These are phyloP conservation scores for Colletotrichum shisoi DNA, from an alignment of 2,329 filamentous ascomycete genomes.

Conservation along the genomic window DNA sequence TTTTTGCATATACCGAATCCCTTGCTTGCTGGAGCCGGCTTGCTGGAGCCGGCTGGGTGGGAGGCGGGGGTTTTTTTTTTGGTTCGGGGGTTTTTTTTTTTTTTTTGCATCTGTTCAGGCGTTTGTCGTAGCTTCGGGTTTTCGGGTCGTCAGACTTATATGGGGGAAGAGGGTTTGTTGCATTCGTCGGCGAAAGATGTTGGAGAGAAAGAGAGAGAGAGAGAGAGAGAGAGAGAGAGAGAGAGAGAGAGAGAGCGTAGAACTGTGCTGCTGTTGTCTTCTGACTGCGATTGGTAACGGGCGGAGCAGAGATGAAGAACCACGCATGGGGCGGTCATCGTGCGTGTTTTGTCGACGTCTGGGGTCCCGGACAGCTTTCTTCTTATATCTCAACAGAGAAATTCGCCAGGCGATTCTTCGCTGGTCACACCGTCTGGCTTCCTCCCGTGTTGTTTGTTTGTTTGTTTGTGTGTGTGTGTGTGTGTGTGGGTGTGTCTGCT, in stretches of 20 bases:
- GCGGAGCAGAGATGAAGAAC: not conserved
- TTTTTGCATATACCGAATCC: slow-evolving; percentile 29
- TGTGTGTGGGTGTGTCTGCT: not conserved
- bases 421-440: slow-evolving; percentile 9
- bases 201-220: slow-evolving; percentile 10
- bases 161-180: not conserved
- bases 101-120: slow-evolving; percentile 27
- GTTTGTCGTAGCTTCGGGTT: slow-evolving; percentile 18
- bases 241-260: slow-evolving; percentile 18
- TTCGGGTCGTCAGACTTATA: not conserved
- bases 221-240: slow-evolving; percentile 12
- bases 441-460: not conserved
- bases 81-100: slow-evolving; percentile 8
- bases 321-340: slow-evolving; percentile 18
- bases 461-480: not conserved
- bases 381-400: slow-evolving; percentile 21
- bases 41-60: not conserved
- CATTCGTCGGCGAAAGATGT: slow-evolving; percentile 17
- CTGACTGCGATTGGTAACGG: not conserved
- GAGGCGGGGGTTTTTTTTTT: too few species aligned
- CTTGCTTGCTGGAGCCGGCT: not conserved
- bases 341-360: slow-evolving; percentile 23
- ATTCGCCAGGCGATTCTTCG: slow-evolving; percentile 15
- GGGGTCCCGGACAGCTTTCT: slow-evolving; percentile 12
- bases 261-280: slow-evolving; percentile 9